A percentile compares a stretch with the other conserved stretches of the same genome.
Conservation (phyloP, 2,329 filamentous ascomycete species). For the Colletotrichum sp. region DNA sequence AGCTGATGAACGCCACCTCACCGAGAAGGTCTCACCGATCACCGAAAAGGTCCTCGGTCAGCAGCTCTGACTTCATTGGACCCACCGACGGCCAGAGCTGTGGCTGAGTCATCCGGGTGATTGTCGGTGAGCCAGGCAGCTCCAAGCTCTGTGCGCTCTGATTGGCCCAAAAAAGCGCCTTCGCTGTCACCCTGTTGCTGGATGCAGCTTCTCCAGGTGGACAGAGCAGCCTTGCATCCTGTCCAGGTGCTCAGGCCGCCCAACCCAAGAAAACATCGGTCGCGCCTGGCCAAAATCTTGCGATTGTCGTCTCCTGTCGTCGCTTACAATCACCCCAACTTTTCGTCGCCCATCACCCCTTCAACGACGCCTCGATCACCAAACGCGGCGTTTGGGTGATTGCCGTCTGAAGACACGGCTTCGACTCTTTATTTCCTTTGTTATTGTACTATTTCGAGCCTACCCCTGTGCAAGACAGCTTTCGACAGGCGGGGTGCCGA, state of each 20-base stretch:
- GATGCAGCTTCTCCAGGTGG: slow-evolving; percentile 1
- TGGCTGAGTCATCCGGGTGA: slow-evolving; percentile 12
- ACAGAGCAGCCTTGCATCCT: slow-evolving; percentile 3
- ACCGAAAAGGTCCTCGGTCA: neutral
- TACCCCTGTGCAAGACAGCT: neutral
- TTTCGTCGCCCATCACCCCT: neutral
- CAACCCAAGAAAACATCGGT: slow-evolving; percentile 10
- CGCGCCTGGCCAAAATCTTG: slow-evolving; percentile 18
- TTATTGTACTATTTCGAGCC: neutral
- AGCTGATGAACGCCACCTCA: neutral
- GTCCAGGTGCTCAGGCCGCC: neutral
- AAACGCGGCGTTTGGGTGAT: neutral
- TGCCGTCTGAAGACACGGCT: neutral
- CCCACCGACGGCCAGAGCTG: neutral
- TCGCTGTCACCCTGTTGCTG: neutral
- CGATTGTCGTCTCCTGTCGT: neutral
- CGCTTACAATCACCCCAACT: neutral
- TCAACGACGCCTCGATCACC: neutral
- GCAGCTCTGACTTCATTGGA: neutral
- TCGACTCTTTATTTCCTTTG: neutral
- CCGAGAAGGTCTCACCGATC: neutral
- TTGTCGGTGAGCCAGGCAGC: neutral
- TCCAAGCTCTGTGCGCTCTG: neutral
- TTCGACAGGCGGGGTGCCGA: neutral
- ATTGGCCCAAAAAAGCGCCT: neutral